A percentile compares a stretch with the other conserved stretches of the same genome.
Evolutionary conservation across 768 basidiomycete species (phyloP).

Genomic region (Lepiota subincarnata): DNA sequence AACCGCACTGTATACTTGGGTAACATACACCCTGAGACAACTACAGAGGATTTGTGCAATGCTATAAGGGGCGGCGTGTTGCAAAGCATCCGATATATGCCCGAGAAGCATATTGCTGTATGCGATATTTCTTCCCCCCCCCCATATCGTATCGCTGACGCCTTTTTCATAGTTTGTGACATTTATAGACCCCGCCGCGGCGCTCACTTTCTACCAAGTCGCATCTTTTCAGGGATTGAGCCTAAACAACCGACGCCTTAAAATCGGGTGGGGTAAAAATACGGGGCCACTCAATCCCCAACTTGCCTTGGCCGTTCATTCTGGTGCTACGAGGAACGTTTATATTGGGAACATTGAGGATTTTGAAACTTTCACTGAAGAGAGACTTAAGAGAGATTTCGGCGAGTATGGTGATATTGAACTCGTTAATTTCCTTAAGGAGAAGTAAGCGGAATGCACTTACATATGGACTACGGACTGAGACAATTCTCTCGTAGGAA

Average conservation of each 20-base stretch:
- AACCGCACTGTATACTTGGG: constrained; percentile 96
- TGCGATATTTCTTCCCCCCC: constrained; percentile 25
- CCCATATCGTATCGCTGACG: constrained; percentile 2
- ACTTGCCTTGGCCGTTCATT: constrained; percentile 83
- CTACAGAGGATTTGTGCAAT: constrained; percentile 93
- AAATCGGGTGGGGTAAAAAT: constrained; percentile 98
- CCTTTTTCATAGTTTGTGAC: constrained; percentile 73
- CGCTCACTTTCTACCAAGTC: constrained; percentile 91
- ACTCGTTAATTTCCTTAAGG: constrained; percentile 91
- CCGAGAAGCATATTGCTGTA: constrained; percentile 96
- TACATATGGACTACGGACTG: neutral
- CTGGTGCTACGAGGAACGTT: constrained; percentile 93
- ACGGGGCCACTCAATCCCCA: constrained; percentile 82
- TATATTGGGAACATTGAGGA: constrained; percentile 96
- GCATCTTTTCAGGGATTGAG: constrained; percentile 87
- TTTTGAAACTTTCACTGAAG: constrained; percentile 88
- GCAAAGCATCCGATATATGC: constrained; percentile 92
- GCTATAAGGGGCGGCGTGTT: constrained; percentile 94
- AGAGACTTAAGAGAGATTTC: constrained; percentile 89
- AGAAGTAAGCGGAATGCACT: constrained; percentile 64
- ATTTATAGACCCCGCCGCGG: constrained; percentile 90
- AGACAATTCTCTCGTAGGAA: constrained; percentile 49
- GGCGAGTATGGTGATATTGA: constrained; percentile 96
- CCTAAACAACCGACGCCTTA: constrained; percentile 89
- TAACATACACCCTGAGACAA: constrained; percentile 95